phyloP scores from a whole-genome alignment of 2,329 filamentous ascomycete species.

The Myrmaecium sp. region DNA sequence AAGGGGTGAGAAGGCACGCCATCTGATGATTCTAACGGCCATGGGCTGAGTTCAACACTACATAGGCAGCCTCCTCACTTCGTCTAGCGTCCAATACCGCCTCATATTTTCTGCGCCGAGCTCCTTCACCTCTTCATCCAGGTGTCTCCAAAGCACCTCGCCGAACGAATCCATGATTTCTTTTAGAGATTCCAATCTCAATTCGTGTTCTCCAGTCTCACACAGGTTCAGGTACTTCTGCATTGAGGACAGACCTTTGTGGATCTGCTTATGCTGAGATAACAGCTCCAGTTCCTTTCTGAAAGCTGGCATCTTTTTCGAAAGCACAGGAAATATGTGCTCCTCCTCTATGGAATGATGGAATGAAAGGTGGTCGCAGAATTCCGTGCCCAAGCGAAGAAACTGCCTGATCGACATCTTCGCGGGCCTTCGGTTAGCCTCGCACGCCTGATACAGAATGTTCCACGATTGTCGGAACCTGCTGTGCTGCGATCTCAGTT shows the following conservation, averaged over 20 bases:
- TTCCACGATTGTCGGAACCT: constrained; percentile 64
- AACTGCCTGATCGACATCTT: constrained; percentile 53
- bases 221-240: constrained; percentile 49
- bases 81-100: constrained; percentile 59
- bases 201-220: constrained; percentile 41
- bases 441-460: constrained; percentile 49
- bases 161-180: constrained; percentile 63
- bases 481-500: constrained; percentile 47
- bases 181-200: constrained; percentile 43
- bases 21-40: too few relatives aligned
- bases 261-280: constrained; percentile 62
- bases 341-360: constrained; percentile 76
- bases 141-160: constrained; percentile 60
- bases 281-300: constrained; percentile 46
- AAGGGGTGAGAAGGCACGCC: too few relatives aligned
- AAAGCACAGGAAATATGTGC: constrained; percentile 65
- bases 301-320: constrained; percentile 65
- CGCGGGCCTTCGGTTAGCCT: constrained; percentile 38
- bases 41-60: too few relatives aligned
- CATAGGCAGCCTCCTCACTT: constrained; percentile 56
- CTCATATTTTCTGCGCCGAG: constrained; percentile 79
- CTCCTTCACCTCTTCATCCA: constrained; percentile 68
- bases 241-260: constrained; percentile 53
- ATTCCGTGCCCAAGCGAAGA: constrained; percentile 48
- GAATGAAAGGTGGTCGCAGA: constrained; percentile 50